These are phyloP conservation scores for Ensete ventricosum DNA, from an alignment of 176 grass and related monocot species.

Conservation along the genomic window DNA sequence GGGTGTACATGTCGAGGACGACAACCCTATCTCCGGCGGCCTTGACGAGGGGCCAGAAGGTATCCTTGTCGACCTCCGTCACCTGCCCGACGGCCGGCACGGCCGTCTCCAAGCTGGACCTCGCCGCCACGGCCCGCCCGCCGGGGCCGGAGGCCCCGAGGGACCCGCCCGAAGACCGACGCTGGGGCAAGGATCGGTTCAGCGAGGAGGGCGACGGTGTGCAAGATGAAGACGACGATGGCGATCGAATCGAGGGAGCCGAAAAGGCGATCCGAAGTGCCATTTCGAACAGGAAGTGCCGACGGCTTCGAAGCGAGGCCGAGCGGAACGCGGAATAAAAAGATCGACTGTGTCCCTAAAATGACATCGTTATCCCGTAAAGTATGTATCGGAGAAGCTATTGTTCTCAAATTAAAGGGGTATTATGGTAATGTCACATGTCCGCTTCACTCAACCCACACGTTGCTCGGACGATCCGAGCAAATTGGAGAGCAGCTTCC, in stretches of 20 bases:
- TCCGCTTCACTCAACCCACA: too few relatives aligned
- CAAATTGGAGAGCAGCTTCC: too few relatives aligned
- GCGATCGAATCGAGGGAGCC: slow-evolving; percentile 27
- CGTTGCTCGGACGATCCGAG: too few relatives aligned
- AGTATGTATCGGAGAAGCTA: too few relatives aligned
- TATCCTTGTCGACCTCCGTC: slow-evolving; percentile 83
- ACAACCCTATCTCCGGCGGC: slow-evolving; percentile 63
- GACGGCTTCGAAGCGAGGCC: too few relatives aligned
- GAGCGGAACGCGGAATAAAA: too few relatives aligned
- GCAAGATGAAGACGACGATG: background rate
- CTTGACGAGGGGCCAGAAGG: slow-evolving; percentile 89
- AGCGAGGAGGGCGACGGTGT: slow-evolving; percentile 24
- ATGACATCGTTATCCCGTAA: too few relatives aligned
- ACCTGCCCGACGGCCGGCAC: slow-evolving; percentile 53
- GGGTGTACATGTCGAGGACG: slow-evolving; percentile 96
- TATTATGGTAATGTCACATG: too few relatives aligned
- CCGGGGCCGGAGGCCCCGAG: background rate
- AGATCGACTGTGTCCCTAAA: too few relatives aligned
- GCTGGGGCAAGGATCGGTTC: slow-evolving; percentile 16
- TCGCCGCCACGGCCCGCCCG: slow-evolving; percentile 21
- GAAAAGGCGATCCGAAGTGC: slow-evolving; percentile 59
- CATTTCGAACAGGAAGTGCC: slow-evolving; percentile 22
- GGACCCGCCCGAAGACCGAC: slow-evolving; percentile 6
- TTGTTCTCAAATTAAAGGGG: too few relatives aligned
- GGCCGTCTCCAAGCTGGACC: slow-evolving; percentile 50